Percentiles rank a stretch among this genome's conserved stretches.
Conservation (phyloP, 2,329 filamentous ascomycete species). For the Cladophialophora psammophila region DNA sequence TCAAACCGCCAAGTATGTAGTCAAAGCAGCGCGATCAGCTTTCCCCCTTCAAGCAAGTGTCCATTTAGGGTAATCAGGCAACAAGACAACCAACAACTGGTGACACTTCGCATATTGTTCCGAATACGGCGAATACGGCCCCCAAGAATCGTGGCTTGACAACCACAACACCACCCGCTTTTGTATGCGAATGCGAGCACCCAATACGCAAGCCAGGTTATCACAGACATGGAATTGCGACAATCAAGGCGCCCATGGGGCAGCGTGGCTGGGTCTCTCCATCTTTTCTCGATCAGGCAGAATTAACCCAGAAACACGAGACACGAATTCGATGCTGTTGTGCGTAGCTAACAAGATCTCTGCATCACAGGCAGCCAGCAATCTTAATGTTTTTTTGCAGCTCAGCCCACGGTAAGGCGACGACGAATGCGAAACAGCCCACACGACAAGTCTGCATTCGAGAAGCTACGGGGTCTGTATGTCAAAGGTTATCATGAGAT, state of each 20-base stretch:
- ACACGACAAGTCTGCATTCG: too few species aligned
- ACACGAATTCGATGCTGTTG: not conserved
- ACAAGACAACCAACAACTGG: not conserved
- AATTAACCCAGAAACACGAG: not conserved
- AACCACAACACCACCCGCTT: not conserved
- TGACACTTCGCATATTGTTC: slow-evolving; percentile 10
- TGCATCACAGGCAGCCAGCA: slow-evolving; percentile 17
- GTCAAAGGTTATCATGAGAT: not conserved
- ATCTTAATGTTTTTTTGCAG: slow-evolving; percentile 2
- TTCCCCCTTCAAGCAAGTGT: not conserved
- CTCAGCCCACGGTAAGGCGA: slow-evolving; percentile 11
- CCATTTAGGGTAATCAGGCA: not conserved
- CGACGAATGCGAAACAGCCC: not conserved
- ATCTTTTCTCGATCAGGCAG: slow-evolving; percentile 1
- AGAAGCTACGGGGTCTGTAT: not conserved
- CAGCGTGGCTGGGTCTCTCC: not conserved
- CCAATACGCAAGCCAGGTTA: not conserved
- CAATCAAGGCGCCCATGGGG: not conserved
- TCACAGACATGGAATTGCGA: not conserved
- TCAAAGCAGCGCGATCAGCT: slow-evolving; percentile 14
- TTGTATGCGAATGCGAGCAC: slow-evolving; percentile 21
- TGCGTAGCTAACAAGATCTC: not conserved
- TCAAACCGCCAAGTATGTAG: not conserved
- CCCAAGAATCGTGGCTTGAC: not conserved
- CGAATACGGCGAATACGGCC: slow-evolving; percentile 22